Base-by-base conservation (phyloP, 331 rosid genomes). In the Spiraea crenata region DNA sequence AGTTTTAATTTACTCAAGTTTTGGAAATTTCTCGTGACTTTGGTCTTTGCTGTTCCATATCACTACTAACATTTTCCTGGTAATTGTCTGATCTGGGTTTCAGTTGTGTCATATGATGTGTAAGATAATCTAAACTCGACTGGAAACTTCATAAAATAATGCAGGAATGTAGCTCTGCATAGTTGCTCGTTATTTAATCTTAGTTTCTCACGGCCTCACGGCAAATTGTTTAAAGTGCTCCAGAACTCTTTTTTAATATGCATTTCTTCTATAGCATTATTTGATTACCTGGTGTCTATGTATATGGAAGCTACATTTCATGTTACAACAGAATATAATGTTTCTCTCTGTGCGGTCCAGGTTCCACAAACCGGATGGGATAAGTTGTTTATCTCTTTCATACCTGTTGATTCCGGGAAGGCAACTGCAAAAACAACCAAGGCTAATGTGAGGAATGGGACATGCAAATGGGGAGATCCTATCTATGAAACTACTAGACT, bases 331-430 rank as follows among this genome's bases (percentile, higher is more conserved):
- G 77, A 82, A 62, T 42, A 41, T 59, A 77, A 61, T 68, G 41
- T 69, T 75, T 69, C 74, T 67, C 73, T 66, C 46, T 83, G 42
- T 16, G 59, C 66, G 77, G 70, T 85, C 69, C 81, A 95, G 99
- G 88, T 95, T 83, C 99, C 98, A 52, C 99, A 83, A 81, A 77
- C 86, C 13, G 99, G 99, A 81, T 91, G 99, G 99, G 99, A 95
- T 84, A 95, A 95, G 75, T 75, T 95, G 75, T 91, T 87, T 80
- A 84, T 95, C 79, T 89, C 98, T 63, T 86, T 88, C 76, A 75
- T 88, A 75, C 92, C 99, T 46, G 86, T 86, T 64, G 96, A 95
- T 84, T 72, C 99, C 40, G 99, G 89, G 73, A 95, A 91, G 88
- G 85, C 85, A 71, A 91, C 89, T 20, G 77, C 96, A 59, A 95